These are phyloP conservation scores for Lasiodiplodia citricola DNA, from an alignment of 2,329 filamentous ascomycete species.

Conservation along the genomic window DNA sequence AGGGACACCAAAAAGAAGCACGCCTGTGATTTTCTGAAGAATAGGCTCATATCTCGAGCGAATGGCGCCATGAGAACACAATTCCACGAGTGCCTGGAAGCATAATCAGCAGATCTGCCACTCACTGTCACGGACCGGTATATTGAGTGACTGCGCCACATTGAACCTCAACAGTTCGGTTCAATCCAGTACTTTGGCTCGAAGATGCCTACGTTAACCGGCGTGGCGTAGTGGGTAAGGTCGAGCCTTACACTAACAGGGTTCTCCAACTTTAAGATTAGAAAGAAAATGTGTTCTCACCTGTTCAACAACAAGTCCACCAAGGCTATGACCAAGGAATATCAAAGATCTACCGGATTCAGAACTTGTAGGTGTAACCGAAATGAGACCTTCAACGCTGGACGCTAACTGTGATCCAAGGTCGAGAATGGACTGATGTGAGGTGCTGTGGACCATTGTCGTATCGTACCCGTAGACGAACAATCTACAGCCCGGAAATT, in stretches of 20 bases:
- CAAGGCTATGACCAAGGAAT: background rate
- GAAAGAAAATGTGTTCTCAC: background rate
- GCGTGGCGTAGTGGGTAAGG: too few relatives aligned
- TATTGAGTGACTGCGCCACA: too few relatives aligned
- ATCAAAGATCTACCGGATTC: background rate
- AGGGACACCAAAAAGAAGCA: background rate
- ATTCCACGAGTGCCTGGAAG: background rate
- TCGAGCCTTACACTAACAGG: background rate
- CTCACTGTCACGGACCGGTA: background rate
- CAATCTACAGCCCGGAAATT: background rate
- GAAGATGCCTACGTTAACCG: too few relatives aligned
- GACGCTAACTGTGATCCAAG: background rate
- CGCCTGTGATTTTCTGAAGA: background rate
- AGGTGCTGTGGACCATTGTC: background rate
- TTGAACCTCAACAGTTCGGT: too few relatives aligned
- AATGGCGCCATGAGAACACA: background rate
- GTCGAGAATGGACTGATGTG: background rate
- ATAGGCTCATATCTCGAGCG: background rate
- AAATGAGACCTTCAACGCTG: background rate
- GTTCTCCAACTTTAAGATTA: too few relatives aligned
- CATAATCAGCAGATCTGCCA: background rate
- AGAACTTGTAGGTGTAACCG: too few relatives aligned
- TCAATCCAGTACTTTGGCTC: too few relatives aligned
- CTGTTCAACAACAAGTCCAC: slow-evolving; percentile 3
- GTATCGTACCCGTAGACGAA: slow-evolving; percentile 5